Evolutionary conservation across 805 yeast species (phyloP), one percentile per base, ranked within the genome.

Genomic region (Candida boleticola): DNA sequence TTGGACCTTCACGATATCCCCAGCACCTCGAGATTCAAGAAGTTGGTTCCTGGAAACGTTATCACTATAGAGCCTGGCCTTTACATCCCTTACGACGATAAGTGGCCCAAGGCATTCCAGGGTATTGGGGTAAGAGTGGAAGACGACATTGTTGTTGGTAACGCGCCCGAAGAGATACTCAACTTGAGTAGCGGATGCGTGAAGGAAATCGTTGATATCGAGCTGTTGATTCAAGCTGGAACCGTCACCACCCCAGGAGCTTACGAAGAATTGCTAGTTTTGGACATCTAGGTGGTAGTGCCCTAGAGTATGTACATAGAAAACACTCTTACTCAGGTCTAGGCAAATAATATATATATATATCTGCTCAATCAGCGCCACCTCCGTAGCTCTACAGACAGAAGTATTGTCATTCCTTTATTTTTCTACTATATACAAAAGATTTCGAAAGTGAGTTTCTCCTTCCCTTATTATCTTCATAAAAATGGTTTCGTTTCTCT

Each of bases 21-120:
- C 3, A 61, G 72, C 2, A 73, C 72, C 30, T 76, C 92, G 3
- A 73, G 89, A 48, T 68, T 67, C 42, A 71, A 73, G 18, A 66
- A 66, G 25, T 59, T 93, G 36, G 64, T 63, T 36, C 68, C 71
- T 17, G 90, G 90, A 18, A 95, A 89, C 58, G 97, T 92, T 3
- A 72, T 93, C 37, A 93, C 99, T 1, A 80, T 95, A 19, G 99
- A 95, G 60, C 99, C 99, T 0, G 99, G 99, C 21, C 74, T 93
- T 22, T 93, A 93, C 59, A 77, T 95, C 33, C 98, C 99, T 1
- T 72, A 77, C 50, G 72, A 72, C 51, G 80, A 76, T 41, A 71
- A 68, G 44, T 92, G 83, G 74, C 98, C 99, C 18, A 72, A 76
- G 47, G 80, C 80, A 52, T 92, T 79, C 67, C 83, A 87, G 55